Evolutionary conservation across 2,329 filamentous ascomycete genomes (phyloP).

Genomic region (Aureobasidium sp.): DNA sequence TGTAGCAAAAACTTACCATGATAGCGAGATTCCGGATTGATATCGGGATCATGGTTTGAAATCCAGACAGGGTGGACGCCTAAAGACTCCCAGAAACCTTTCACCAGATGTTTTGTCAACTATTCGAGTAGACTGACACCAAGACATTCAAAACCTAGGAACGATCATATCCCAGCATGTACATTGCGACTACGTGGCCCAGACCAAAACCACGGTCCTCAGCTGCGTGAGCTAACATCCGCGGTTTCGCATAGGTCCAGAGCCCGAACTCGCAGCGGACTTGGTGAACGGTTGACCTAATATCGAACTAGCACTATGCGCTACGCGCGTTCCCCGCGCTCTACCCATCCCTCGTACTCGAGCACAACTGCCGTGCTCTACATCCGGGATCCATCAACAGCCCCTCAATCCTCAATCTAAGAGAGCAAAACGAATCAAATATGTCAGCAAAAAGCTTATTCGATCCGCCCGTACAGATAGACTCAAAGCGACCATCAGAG

Average conservation of each 20-base stretch:
- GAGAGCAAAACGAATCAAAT: not conserved
- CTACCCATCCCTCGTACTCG: not conserved
- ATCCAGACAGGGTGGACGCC: not conserved
- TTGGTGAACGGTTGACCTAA: not conserved
- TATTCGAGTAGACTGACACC: no score
- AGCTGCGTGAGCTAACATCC: not conserved
- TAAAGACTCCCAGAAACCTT: no score
- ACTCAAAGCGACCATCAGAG: no score
- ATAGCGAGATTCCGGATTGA: not conserved
- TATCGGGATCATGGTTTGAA: not conserved
- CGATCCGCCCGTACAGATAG: not conserved
- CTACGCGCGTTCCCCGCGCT: conserved; percentile 1
- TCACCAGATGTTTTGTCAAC: no score
- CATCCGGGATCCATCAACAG: not conserved
- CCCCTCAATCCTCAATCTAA: not conserved
- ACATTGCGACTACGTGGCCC: not conserved
- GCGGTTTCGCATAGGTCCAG: not conserved
- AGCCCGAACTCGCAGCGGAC: not conserved
- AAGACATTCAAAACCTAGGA: not conserved
- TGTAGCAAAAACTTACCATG: no score
- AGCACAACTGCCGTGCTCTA: conserved; percentile 18
- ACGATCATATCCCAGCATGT: not conserved
- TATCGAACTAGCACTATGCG: not conserved
- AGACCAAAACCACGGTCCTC: not conserved
- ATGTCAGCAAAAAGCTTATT: not conserved